phyloP scores from a whole-genome alignment of 2,329 filamentous ascomycete species.

The Fusarium sp. region DNA sequence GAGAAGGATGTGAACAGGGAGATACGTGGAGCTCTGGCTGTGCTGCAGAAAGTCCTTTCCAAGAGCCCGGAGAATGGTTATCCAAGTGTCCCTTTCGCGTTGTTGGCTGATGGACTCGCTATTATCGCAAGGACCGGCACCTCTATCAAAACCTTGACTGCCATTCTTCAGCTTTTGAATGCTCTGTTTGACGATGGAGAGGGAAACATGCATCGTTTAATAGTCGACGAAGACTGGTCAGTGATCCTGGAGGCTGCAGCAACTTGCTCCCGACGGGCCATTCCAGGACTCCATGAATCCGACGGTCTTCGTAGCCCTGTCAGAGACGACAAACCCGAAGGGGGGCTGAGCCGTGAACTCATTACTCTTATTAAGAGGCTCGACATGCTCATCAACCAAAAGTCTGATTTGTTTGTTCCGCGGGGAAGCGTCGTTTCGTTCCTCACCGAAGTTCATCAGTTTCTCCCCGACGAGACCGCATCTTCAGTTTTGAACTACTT shows the following conservation, averaged over 20 bases:
- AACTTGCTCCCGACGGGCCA: conserved; percentile 60
- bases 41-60: conserved; percentile 71
- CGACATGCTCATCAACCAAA: conserved; percentile 60
- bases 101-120: conserved; percentile 68
- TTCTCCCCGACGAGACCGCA: conserved; percentile 73
- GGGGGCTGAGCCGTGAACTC: conserved; percentile 58
- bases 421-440: conserved; percentile 75
- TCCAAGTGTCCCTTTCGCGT: conserved; percentile 67
- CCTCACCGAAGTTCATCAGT: conserved; percentile 70
- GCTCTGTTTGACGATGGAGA: conserved; percentile 66
- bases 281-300: conserved; percentile 45
- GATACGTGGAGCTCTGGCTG: conserved; percentile 71
- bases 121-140: conserved; percentile 61
- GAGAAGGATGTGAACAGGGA: conserved; percentile 66
- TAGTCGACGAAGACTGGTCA: conserved; percentile 75
- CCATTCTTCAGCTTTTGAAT: conserved; percentile 65
- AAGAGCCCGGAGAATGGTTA: conserved; percentile 71
- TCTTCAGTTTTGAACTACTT: conserved; percentile 75
- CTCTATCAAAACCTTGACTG: conserved; percentile 59
- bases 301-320: conserved; percentile 37
- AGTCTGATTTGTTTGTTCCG: conserved; percentile 68
- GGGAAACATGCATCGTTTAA: conserved; percentile 64
- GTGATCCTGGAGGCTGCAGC: conserved; percentile 69
- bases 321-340: conserved; percentile 51
- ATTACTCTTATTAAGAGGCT: conserved; percentile 60